Base-by-base conservation (phyloP, 805 yeast species). In the Yamadazyma sp. region DNA sequence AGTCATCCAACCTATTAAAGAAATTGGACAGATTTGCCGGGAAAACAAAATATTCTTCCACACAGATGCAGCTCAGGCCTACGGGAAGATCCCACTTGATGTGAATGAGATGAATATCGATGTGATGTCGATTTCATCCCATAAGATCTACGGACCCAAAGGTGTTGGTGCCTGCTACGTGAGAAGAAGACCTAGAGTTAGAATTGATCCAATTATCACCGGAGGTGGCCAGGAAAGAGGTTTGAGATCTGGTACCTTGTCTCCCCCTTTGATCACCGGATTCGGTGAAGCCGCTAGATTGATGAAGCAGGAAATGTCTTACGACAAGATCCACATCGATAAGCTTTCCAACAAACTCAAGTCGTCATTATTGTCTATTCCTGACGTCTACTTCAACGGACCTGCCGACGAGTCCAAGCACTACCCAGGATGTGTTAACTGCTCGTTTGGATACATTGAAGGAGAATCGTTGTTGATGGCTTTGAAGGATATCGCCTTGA, bases 161-260 rank as follows among this genome's bases (percentile, higher is more conserved):
- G 99, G 99, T 46, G 78, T 89, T 43, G 99, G 99, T 54, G 99
- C 99, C 7, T 73, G 90, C 50, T 93, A 76, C 57, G 91, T 93
- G 26, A 82, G 99, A 68, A 85, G 99, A 75, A 83, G 99, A 65
- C 99, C 99, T 46, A 82, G 99, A 67, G 99, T 93, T 34, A 84
- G 99, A 75, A 60, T 93, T 45, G 97, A 90, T 48, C 96, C 99
- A 15, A 71, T 93, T 38, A 85, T 93, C 50, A 84, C 89, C 43
- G 99, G 99, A 49, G 99, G 99, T 67, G 99, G 99, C 37, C 99
- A 93, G 70, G 99, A 93, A 70, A 84, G 99, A 71, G 99, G 99
- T 42, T 72, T 93, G 54, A 78, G 99, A 67, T 85, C 96, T 4
- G 99, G 99, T 44, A 93, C 99, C 19, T 75, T 93, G 57, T 90